These are phyloP conservation scores for Phytophthora tubulina DNA, from an alignment of 352 stramenopile genomes.

Conservation along the genomic window DNA sequence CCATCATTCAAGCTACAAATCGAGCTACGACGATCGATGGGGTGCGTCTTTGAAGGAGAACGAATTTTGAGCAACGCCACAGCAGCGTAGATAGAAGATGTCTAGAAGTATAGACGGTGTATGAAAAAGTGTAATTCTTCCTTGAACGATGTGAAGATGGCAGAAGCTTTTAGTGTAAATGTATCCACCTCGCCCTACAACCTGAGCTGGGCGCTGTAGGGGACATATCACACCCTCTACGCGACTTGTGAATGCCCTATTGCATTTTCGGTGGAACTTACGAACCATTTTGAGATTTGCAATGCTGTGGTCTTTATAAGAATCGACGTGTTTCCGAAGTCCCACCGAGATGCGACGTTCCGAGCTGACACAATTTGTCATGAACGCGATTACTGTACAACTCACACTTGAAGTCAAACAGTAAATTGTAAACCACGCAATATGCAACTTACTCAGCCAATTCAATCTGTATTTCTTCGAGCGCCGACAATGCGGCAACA, in stretches of 20 bases:
- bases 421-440: neutral
- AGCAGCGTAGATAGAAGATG: constrained; percentile 1
- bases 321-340: neutral
- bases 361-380: neutral
- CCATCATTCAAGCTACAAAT: constrained; percentile 31
- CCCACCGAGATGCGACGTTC: constrained; percentile 17
- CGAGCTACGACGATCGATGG: constrained; percentile 41
- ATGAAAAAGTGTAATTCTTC: constrained; percentile 19
- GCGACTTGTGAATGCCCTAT: constrained; percentile 25
- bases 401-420: constrained; percentile 5
- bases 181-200: neutral
- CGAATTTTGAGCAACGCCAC: constrained; percentile 29
- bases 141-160: constrained; percentile 16
- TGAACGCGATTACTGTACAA: constrained; percentile 2
- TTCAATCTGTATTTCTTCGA: neutral
- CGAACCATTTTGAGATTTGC: constrained; percentile 24
- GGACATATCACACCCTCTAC: constrained; percentile 1
- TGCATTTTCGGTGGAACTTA: constrained; percentile 27
- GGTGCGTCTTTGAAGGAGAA: constrained; percentile 47
- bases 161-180: neutral
- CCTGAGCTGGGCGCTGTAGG: constrained; percentile 11
- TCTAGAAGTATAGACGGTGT: constrained; percentile 36
- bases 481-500: constrained; percentile 10
- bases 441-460: neutral
- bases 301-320: neutral